Evolutionary conservation across 805 yeast species (phyloP).

Genomic region (Hanseniaspora osmophila): DNA sequence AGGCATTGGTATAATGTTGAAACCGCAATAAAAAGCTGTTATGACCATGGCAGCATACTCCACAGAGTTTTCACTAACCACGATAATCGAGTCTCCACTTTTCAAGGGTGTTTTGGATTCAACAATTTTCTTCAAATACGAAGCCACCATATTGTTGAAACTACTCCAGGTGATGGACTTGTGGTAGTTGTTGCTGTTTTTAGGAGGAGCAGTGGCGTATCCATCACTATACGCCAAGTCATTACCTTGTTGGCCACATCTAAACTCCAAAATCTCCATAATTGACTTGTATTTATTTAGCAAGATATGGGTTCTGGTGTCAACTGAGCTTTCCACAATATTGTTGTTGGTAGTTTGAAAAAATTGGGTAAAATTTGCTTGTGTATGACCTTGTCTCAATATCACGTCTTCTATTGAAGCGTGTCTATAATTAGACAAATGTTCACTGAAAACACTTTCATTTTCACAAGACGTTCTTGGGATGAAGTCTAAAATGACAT

Average conservation of each 20-base stretch:
- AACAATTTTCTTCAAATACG: constrained; percentile 57
- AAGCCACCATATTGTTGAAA: constrained; percentile 61
- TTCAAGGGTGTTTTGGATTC: constrained; percentile 47
- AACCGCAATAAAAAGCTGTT: constrained; percentile 76
- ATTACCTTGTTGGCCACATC: constrained; percentile 63
- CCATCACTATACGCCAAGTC: constrained; percentile 53
- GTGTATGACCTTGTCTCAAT: constrained; percentile 1
- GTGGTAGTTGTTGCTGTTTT: constrained; percentile 29
- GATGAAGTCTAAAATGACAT: constrained; percentile 21
- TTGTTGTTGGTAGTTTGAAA: not conserved
- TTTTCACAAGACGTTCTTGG: constrained; percentile 22
- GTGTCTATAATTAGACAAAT: constrained; percentile 52
- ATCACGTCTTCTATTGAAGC: constrained; percentile 37
- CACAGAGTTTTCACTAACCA: constrained; percentile 78
- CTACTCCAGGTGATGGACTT: constrained; percentile 64
- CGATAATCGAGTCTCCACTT: constrained; percentile 59
- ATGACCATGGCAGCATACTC: constrained; percentile 71
- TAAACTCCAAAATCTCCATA: constrained; percentile 61
- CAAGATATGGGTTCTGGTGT: constrained; percentile 63
- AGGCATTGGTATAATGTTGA: constrained; percentile 53
- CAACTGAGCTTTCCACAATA: constrained; percentile 57
- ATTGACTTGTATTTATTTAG: constrained; percentile 60
- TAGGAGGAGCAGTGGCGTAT: constrained; percentile 20
- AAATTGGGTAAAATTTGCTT: not conserved
- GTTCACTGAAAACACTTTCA: constrained; percentile 23